Base-by-base conservation (phyloP, 805 yeast species). In the Pachysolen tannophilus region DNA sequence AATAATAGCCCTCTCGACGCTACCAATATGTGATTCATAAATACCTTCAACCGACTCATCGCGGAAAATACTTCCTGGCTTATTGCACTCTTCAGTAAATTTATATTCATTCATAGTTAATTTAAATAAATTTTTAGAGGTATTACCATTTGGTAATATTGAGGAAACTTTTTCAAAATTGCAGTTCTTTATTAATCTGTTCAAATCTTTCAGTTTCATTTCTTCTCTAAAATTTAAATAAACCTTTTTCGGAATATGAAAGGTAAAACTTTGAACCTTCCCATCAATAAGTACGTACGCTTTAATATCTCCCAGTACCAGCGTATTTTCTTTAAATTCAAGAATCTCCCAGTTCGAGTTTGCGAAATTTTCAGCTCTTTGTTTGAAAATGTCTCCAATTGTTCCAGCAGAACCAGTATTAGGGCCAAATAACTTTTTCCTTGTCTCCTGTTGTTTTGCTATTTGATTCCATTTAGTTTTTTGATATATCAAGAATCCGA, bases 391-490 rank as follows among this genome's bases (percentile, higher is more conserved):
- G 15, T 71, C 71, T 7, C 87, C 82, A 29, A 90, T 78, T 4
- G 73, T 55, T 11, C 57, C 57, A 0, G 70, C 54, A 11, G 78
- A 66, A 44, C 84, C 63, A 16, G 39, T 28, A 6, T 69, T 62
- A 20, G 67, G 64, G 25, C 99, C 99, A 63, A 92, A 90, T 18
- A 94, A 56, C 43, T 76, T 78, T 36, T 67, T 68, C 50, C 97
- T 70, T 48, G 94, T 72, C 35, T 67, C 70, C 46, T 86, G 69
- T 40, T 80, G 82, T 42, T 73, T 72, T n/a, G 72, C 69, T 52
- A 86, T 94, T 9, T 75, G 62, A 32, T 62, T 72, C 99, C 99
- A 92, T 50, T 84, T 84, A n/a, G 76, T 69, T 55, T 90, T 87
- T 56, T 83, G 90, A 49, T 82, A 82, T 20, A 61, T 58, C 40